phyloP scores from a whole-genome alignment of 106 monocot genomes.

The Allium cepa region DNA sequence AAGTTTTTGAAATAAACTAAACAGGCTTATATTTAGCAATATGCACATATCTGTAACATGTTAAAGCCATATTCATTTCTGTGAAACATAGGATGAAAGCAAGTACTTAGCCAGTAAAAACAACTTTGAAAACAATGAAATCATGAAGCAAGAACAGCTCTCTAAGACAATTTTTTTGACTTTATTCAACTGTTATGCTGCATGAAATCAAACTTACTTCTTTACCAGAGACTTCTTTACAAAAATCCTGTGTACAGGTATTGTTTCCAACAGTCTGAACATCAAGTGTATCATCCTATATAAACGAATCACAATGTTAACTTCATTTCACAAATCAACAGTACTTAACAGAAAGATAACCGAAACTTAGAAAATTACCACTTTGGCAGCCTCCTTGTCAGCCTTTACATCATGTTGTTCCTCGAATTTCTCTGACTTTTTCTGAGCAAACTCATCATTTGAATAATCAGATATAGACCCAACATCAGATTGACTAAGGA shows the following conservation, averaged over 20 bases:
- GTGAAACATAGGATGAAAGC: too few species aligned
- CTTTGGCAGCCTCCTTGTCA: conserved; percentile 7
- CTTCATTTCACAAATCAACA: background rate
- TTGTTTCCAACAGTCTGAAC: background rate
- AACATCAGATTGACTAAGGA: conserved; percentile 14
- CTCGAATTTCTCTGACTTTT: background rate
- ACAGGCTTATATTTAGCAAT: too few species aligned
- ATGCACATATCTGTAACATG: too few species aligned
- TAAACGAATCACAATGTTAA: too few species aligned
- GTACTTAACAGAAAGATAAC: background rate
- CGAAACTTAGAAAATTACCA: conserved; percentile 12
- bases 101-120: too few species aligned
- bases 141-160: too few species aligned
- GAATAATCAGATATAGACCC: conserved; percentile 7
- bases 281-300: conserved; percentile 1
- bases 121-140: too few species aligned
- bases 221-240: conserved; percentile 9
- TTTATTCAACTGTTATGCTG: background rate
- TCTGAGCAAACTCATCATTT: conserved; percentile 5
- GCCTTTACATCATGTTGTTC: conserved; percentile 5
- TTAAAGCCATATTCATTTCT: too few species aligned
- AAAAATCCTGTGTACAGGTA: background rate
- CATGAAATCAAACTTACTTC: conserved; percentile 17
- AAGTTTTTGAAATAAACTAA: too few species aligned
- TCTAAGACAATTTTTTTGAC: too few species aligned